Base-by-base conservation (phyloP, 768 basidiomycete genomes). In the Naganishia randhawae region DNA sequence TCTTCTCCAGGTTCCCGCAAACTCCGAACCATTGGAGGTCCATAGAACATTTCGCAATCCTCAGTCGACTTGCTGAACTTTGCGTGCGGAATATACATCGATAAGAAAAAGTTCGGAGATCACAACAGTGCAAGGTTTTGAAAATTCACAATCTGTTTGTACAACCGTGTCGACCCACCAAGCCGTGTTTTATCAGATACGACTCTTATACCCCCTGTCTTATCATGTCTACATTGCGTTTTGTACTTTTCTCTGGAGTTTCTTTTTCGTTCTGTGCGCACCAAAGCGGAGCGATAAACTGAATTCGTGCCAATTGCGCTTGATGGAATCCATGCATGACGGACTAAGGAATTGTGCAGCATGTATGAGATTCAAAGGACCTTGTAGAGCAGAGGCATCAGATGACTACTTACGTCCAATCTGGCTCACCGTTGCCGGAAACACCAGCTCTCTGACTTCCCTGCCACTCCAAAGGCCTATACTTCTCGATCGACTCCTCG, bases 391-490 rank as follows among this genome's bases (percentile, higher is more conserved):
- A 4, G 4, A 4, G 33, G 9, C 9, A 14, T 41, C 16, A 54
- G 19, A 22, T 17, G 31, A 31, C 19, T 17, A 77, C 78, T 80
- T 73, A 80, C 78, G 61, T 75, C 76, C 76, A 80, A 35, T 78
- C 77, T 45, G 73, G 73, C 25, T 71, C 67, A 13, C 37, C 37
- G 27, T 61, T 61, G 6, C 57, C 57, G n/a, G 37, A 13, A 39
- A 61, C 57, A 16, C 57, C 57, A 8, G 57, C 57, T 57, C 68
- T 73, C n/a, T 73, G 73, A 11, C 73, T 75, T n/a, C 74, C 74
- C 25, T 72, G 71, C 76, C 78, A 80, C 66, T 80, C 78, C 64
- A 70, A 71, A 19, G 78, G 78, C 65, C 78, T 71, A 63, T 80
- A 80, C 70, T 67, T 73, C 42, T 80, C 77, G 53, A 73, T 77